These are phyloP conservation scores for Septoria linicola DNA, from an alignment of 2,329 filamentous ascomycete genomes.

Conservation along the genomic window DNA sequence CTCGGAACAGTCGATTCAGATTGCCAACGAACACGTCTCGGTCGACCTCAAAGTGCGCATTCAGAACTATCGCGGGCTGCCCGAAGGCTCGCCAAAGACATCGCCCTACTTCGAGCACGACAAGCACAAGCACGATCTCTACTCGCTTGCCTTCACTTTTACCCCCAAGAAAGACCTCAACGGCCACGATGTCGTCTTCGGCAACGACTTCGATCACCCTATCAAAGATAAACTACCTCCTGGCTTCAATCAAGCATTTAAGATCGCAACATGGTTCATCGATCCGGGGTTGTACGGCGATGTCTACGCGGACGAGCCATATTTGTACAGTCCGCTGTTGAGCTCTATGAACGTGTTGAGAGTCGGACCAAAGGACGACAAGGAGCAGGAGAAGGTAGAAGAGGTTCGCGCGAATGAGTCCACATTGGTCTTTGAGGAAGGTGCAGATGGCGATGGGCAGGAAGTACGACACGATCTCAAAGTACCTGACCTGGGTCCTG, in stretches of 20 bases:
- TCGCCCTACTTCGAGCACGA: slow-evolving; percentile 75
- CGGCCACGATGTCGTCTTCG: slow-evolving; percentile 77
- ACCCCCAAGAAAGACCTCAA: slow-evolving; percentile 66
- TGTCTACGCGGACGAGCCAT: slow-evolving; percentile 80
- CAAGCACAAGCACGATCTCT: slow-evolving; percentile 72
- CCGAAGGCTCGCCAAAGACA: slow-evolving; percentile 64
- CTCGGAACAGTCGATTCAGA: slow-evolving; percentile 58
- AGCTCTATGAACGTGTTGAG: slow-evolving; percentile 76
- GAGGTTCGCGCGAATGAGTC: slow-evolving; percentile 55
- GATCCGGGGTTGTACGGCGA: slow-evolving; percentile 91
- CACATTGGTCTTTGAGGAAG: slow-evolving; percentile 56
- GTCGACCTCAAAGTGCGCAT: slow-evolving; percentile 74
- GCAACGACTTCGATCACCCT: slow-evolving; percentile 91
- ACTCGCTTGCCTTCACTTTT: slow-evolving; percentile 79
- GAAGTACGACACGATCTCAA: slow-evolving; percentile 41
- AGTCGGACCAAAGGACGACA: slow-evolving; percentile 55
- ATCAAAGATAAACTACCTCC: slow-evolving; percentile 83
- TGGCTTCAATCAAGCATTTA: slow-evolving; percentile 80
- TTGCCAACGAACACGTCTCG: slow-evolving; percentile 64
- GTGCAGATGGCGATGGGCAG: slow-evolving; percentile 48
- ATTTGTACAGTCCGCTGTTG: slow-evolving; percentile 79
- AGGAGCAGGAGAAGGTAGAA: slow-evolving; percentile 35
- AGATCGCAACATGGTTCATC: slow-evolving; percentile 83
- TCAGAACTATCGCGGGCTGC: slow-evolving; percentile 67
- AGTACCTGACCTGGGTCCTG: slow-evolving; percentile 44